Base-by-base conservation (phyloP, 2,329 filamentous ascomycete genomes). In the Huntiella bhutanensis region DNA sequence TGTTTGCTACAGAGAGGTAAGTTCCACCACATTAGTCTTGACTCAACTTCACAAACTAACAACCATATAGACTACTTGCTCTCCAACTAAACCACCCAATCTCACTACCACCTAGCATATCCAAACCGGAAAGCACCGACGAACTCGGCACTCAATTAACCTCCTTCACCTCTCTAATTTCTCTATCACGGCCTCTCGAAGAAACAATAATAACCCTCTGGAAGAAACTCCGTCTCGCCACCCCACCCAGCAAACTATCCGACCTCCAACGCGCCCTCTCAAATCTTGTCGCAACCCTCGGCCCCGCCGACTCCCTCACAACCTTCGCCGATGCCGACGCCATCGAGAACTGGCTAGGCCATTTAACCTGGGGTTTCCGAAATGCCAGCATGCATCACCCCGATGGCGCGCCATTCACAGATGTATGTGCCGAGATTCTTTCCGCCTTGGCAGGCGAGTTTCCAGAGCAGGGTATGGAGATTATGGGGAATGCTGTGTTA, bases 401-500 rank as follows among this genome's bases (percentile, higher is more conserved):
- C 3, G 44, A 45, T 16, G 48, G 44, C 17, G 48, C 44, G 1
- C 35, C 48, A 5, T 50, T 50, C 5, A 47, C 35, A n/a, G 48
- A 45, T 19, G 48, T 50, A 4, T 47, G 46, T 44, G 44, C 48
- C 4, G 44, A 50, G 36, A 55, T 84, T 5, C 55, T 82, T 19
- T 62, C 70, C 16, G 69, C 70, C 11, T 75, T 87, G 60, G 77
- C 80, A 4, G 74, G 76, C 12, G 74, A 80, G 45, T 80, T 91
- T 55, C 78, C 80, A 0, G 74, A 75, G 33, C 70, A 78, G 52
- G 76, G 77, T 38, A 78, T 85, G 65, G 82, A 88, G 52, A 66
- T 87, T 3, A 69, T 87, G 52, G 80, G 79, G 13, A 71, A 82
- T 35, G 80, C 80, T 19, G 59, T 92, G 60, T 80, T 83, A 63